A percentile compares a stretch with the other conserved stretches of the same genome.
These are phyloP conservation scores for Taiwanofungus camphoratus DNA, from an alignment of 1,284 basidiomycete genomes.

Conservation along the genomic window DNA sequence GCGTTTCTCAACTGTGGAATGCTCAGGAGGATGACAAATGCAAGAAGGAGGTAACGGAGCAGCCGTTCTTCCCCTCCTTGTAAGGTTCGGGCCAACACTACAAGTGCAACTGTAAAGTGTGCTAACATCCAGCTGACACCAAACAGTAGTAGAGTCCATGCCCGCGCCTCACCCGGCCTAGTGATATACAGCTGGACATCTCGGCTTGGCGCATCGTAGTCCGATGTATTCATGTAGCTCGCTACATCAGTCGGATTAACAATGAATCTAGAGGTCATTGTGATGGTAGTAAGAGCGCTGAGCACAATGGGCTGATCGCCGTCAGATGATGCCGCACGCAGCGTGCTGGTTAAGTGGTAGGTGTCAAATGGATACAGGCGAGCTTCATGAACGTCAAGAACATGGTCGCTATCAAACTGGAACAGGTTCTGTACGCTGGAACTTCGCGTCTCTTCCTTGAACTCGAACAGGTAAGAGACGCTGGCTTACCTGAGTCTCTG, in stretches of 20 bases:
- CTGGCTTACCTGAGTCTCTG: slow-evolving; percentile 35
- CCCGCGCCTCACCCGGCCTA: slow-evolving; percentile 39
- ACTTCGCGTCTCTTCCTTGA: background rate
- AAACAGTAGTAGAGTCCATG: slow-evolving; percentile 43
- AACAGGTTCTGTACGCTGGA: slow-evolving; percentile 48
- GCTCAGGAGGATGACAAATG: slow-evolving; percentile 37
- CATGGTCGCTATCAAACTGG: slow-evolving; percentile 53
- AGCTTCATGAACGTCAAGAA: slow-evolving; percentile 50
- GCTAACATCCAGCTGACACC: slow-evolving; percentile 47
- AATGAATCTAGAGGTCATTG: slow-evolving; percentile 43
- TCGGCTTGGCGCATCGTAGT: slow-evolving; percentile 29
- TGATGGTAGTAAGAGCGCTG: slow-evolving; percentile 37
- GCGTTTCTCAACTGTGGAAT: slow-evolving; percentile 47
- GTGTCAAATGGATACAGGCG: slow-evolving; percentile 55
- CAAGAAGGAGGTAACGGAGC: slow-evolving; percentile 35
- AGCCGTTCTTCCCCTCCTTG: slow-evolving; percentile 27
- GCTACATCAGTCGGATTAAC: slow-evolving; percentile 37
- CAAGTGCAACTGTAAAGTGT: slow-evolving; percentile 42
- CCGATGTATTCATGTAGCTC: slow-evolving; percentile 27
- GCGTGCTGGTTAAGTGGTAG: slow-evolving; percentile 44
- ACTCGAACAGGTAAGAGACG: background rate
- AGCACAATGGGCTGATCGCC: slow-evolving; percentile 39
- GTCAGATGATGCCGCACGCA: slow-evolving; percentile 32
- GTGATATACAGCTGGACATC: slow-evolving; percentile 41
- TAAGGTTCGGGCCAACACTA: slow-evolving; percentile 37